Base-by-base conservation (phyloP, 83 land plant species). In the Thuja plicata region DNA sequence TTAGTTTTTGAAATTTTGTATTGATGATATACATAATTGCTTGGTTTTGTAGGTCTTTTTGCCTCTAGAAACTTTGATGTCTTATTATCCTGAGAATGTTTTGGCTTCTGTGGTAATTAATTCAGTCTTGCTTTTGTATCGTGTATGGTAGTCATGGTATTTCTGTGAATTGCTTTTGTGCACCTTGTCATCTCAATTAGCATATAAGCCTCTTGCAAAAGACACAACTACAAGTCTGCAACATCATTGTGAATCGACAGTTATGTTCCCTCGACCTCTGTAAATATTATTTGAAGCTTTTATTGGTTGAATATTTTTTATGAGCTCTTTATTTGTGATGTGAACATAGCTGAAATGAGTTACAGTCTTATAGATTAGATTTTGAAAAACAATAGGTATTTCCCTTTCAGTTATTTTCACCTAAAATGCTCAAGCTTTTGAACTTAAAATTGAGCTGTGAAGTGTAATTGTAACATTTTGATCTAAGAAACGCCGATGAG, bases 281-380 rank as follows among this genome's bases (percentile, higher is more conserved):
- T 13, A 43, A 43, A 41, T 81, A 81, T 37, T 24, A 24, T 81
- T 43, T 37, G 11, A 81, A 81, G 27, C n/a, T 7, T 8, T 24
- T 21, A 21, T 81, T 41, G 32, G 84, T 81, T 81, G 30, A 24
- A 43, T 9, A 81, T 81, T 34, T 9, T 74, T 13, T 74, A 1
- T 81, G 84, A 16, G 45, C n/a, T 81, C 48, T 43, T 43, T 43
- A 41, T 81, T 81, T 40, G n/a, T 81, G 84, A 43, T 81, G 84
- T 43, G 2, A 41, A 81, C 50, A 41, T 41, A 41, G n/a, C 50
- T 24, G 48, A 81, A 43, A 78, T 81, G 48, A 43, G 11, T 81
- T 24, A 54, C 54, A 12, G 57, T 54, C 57, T 54, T 54, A 81
- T 45, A 81, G n/a, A 81, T 43, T 24, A 81, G 48, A 43, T 19